phyloP scores from a whole-genome alignment of 1,284 basidiomycete genomes.

The Trametes versicolor region DNA sequence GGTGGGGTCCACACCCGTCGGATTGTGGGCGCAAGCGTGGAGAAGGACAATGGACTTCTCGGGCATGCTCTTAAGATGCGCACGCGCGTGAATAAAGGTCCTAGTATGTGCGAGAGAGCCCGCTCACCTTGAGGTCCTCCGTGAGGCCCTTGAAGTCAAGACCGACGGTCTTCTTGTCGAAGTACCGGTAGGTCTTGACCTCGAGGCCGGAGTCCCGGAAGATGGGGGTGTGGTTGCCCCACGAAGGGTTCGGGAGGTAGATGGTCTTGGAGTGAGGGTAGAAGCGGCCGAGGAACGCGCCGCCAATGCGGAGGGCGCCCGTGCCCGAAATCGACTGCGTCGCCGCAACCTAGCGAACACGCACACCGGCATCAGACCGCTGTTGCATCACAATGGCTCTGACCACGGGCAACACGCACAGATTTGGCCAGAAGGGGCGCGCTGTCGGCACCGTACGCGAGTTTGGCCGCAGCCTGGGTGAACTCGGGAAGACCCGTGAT shows the following conservation, averaged over 20 bases:
- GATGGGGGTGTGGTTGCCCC: slow-evolving; percentile 95
- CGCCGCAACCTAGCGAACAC: slow-evolving; percentile 75
- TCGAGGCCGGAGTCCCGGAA: slow-evolving; percentile 94
- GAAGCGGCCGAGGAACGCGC: slow-evolving; percentile 91
- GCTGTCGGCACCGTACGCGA: slow-evolving; percentile 92
- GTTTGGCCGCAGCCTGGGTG: slow-evolving; percentile 88
- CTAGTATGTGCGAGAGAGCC: not conserved
- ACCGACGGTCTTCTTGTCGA: slow-evolving; percentile 93
- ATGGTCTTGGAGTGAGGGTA: slow-evolving; percentile 91
- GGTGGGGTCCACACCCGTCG: slow-evolving; percentile 97
- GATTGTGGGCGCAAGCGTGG: slow-evolving; percentile 97
- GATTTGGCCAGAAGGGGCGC: slow-evolving; percentile 78
- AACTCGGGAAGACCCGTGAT: slow-evolving; percentile 94
- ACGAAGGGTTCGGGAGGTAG: slow-evolving; percentile 94
- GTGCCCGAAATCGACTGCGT: slow-evolving; percentile 99
- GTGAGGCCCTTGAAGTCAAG: slow-evolving; percentile 95
- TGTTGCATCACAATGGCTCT: slow-evolving; percentile 23
- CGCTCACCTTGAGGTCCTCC: slow-evolving; percentile 77
- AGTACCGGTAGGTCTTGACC: slow-evolving; percentile 94
- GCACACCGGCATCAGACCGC: slow-evolving; percentile 16
- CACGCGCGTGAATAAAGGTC: not conserved
- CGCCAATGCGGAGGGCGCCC: slow-evolving; percentile 96
- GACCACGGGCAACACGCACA: slow-evolving; percentile 57
- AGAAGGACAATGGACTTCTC: slow-evolving; percentile 85
- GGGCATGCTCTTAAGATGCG: slow-evolving; percentile 67